These are phyloP conservation scores for Mucor ambiguus DNA, from an alignment of 371 early-diverging fungal genomes.

Conservation along the genomic window DNA sequence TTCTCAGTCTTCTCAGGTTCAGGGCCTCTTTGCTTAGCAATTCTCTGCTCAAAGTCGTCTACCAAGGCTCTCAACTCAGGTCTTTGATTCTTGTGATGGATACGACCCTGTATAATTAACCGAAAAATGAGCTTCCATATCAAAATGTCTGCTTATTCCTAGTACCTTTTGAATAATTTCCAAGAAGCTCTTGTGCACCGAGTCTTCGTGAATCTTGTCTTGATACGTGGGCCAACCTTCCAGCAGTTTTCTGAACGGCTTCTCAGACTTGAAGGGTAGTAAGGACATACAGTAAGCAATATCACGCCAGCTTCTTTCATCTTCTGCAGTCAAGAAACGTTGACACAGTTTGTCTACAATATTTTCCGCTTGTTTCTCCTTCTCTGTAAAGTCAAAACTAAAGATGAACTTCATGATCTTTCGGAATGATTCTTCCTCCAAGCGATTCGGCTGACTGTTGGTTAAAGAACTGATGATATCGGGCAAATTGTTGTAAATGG, in stretches of 20 bases:
- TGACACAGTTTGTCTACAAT: slow-evolving; percentile 94
- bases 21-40: slow-evolving; percentile 36
- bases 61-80: slow-evolving; percentile 73
- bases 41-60: slow-evolving; percentile 81
- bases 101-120: slow-evolving; percentile 50
- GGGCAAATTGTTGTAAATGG: slow-evolving; percentile 96
- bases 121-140: not conserved
- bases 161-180: slow-evolving; percentile 86
- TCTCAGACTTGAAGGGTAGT: slow-evolving; percentile 85
- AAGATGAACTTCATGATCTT: slow-evolving; percentile 91
- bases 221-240: slow-evolving; percentile 82
- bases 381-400: slow-evolving; percentile 87
- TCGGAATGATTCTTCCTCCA: slow-evolving; percentile 79
- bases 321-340: slow-evolving; percentile 77
- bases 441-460: slow-evolving; percentile 44
- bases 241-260: slow-evolving; percentile 77
- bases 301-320: slow-evolving; percentile 86
- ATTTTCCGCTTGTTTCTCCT: slow-evolving; percentile 92
- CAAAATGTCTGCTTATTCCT: not conserved
- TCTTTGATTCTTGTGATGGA: slow-evolving; percentile 62
- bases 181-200: slow-evolving; percentile 77
- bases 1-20: slow-evolving; percentile 20
- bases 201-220: slow-evolving; percentile 85
- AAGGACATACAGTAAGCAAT: slow-evolving; percentile 90
- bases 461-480: slow-evolving; percentile 94